Evolutionary conservation across 495 filamentous ascomycete species (phyloP).

Genomic region (Thozetella sp.): DNA sequence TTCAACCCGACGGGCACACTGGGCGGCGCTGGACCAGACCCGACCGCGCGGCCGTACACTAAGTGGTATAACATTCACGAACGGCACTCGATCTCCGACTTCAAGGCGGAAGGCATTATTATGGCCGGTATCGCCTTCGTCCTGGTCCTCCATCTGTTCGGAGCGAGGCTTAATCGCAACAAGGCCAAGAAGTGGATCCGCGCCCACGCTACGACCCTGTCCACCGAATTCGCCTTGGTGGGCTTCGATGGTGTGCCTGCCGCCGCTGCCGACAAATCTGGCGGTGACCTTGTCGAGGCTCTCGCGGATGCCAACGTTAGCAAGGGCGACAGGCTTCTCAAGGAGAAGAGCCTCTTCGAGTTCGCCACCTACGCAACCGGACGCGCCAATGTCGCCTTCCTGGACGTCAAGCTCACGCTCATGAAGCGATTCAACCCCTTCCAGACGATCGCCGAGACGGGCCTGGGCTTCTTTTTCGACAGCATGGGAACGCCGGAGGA

Average conservation of each 20-base stretch:
- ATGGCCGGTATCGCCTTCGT: constrained; percentile 72
- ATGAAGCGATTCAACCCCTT: constrained; percentile 90
- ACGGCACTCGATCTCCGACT: constrained; percentile 77
- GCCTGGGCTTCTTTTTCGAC: constrained; percentile 73
- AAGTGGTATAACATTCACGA: constrained; percentile 98
- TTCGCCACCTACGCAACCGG: constrained; percentile 91
- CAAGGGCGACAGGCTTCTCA: constrained; percentile 63
- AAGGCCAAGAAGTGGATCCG: constrained; percentile 81
- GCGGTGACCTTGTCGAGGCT: constrained; percentile 40
- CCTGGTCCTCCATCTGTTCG: constrained; percentile 80
- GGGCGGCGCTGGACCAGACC: constrained; percentile 46
- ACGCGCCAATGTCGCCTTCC: constrained; percentile 88
- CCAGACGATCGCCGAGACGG: constrained; percentile 65
- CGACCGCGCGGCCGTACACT: constrained; percentile 68
- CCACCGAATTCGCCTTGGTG: constrained; percentile 85
- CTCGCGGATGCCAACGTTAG: constrained; percentile 26
- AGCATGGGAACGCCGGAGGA: constrained; percentile 72
- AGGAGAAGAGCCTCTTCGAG: constrained; percentile 82
- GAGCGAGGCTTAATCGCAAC: constrained; percentile 74
- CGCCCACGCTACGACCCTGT: constrained; percentile 69
- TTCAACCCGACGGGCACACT: constrained; percentile 27
- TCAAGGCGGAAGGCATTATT: constrained; percentile 84
- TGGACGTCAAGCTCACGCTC: constrained; percentile 81
- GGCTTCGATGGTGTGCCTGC: constrained; percentile 63
- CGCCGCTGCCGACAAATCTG: constrained; percentile 30